Evolutionary conservation across 306 rosid genomes (phyloP).

Genomic region (Rosa persica): DNA sequence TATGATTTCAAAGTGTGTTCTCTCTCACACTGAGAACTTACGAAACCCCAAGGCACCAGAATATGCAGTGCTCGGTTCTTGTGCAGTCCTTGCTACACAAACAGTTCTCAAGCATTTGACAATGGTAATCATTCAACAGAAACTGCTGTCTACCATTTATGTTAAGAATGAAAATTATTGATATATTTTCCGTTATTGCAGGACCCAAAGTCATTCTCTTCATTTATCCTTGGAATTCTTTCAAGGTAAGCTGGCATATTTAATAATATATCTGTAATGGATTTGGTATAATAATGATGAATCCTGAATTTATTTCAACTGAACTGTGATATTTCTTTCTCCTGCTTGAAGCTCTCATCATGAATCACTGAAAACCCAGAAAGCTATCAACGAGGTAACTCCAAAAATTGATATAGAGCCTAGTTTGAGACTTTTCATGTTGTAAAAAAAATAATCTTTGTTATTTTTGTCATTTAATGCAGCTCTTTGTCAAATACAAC

Average conservation of each 20-base stretch:
- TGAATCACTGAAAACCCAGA: slow-evolving; percentile 93
- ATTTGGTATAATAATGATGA: slow-evolving; percentile 18
- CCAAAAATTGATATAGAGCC: slow-evolving; percentile 26
- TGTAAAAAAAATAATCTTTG: slow-evolving; percentile 25
- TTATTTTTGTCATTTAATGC: slow-evolving; percentile 24
- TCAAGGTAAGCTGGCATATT: slow-evolving; percentile 62
- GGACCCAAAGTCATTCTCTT: slow-evolving; percentile 81
- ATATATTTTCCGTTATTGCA: slow-evolving; percentile 44
- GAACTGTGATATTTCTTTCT: slow-evolving; percentile 29
- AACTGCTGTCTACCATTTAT: slow-evolving; percentile 27
- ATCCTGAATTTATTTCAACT: slow-evolving; percentile 21
- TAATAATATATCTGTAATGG: slow-evolving; percentile 9
- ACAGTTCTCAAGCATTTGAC: slow-evolving; percentile 93
- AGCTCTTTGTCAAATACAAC: slow-evolving; percentile 99
- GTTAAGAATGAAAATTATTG: slow-evolving; percentile 25
- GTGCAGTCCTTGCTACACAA: slow-evolving; percentile 88
- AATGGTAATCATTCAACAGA: slow-evolving; percentile 48
- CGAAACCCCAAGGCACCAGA: slow-evolving; percentile 66
- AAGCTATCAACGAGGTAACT: slow-evolving; percentile 92
- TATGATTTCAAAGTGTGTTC: slow-evolving; percentile 87
- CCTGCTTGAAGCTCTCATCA: slow-evolving; percentile 85
- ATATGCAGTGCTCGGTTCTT: slow-evolving; percentile 87
- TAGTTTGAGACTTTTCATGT: slow-evolving; percentile 19
- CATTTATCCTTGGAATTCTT: slow-evolving; percentile 81
- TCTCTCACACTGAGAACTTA: slow-evolving; percentile 67